Percentiles rank a stretch among this genome's conserved stretches.
Evolutionary conservation across 202 grass and related monocot species (phyloP).

Genomic region (Zizania palustris): DNA sequence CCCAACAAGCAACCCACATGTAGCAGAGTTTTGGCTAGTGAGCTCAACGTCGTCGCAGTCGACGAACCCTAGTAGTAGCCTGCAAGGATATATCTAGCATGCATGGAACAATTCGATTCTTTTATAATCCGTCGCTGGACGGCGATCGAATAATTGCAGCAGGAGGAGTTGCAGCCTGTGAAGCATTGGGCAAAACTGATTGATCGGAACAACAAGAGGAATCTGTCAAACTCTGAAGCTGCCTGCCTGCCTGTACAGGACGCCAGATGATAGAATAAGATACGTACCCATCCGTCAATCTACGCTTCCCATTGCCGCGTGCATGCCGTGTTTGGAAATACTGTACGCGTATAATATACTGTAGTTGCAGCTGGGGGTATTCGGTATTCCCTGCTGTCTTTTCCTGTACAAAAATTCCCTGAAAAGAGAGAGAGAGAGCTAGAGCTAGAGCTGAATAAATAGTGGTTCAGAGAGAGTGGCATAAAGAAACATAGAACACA

Average conservation of each 20-base stretch:
- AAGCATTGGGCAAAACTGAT: neutral
- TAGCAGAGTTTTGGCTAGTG: neutral
- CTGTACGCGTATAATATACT: neutral
- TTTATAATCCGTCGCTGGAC: neutral
- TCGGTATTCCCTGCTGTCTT: neutral
- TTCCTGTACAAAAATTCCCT: neutral
- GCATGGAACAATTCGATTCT: neutral
- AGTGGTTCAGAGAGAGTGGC: neutral
- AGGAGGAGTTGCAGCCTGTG: neutral
- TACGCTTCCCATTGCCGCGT: neutral
- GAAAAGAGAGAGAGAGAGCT: no score
- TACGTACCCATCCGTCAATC: neutral
- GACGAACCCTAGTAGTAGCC: neutral
- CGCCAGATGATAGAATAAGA: constrained; percentile 17
- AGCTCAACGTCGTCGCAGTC: neutral
- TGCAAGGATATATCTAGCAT: neutral
- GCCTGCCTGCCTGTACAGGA: neutral
- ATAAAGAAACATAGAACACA: neutral
- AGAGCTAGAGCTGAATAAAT: neutral
- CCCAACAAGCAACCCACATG: no score
- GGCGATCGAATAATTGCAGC: constrained; percentile 15
- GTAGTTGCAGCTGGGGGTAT: neutral
- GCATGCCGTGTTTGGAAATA: neutral
- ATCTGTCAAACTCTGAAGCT: neutral
- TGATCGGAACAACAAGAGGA: constrained; percentile 17